phyloP scores from a whole-genome alignment of 768 basidiomycete genomes.

The Artomyces pyxidatus region DNA sequence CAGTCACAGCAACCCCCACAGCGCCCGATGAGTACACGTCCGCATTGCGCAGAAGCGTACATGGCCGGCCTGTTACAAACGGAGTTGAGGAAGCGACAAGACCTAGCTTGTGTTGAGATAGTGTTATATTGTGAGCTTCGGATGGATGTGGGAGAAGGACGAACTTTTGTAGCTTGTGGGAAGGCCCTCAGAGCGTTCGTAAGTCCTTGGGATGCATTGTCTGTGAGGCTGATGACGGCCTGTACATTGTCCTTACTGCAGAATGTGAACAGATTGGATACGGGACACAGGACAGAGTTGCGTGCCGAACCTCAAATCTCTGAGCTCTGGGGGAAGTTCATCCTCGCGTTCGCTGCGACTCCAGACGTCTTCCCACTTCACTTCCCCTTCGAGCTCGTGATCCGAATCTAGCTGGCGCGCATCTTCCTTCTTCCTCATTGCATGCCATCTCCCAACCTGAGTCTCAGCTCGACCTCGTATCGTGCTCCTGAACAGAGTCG shows the following conservation, averaged over 20 bases:
- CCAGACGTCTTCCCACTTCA: conserved; percentile 28
- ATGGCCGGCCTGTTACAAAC: conserved; percentile 67
- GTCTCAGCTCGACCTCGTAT: conserved; percentile 49
- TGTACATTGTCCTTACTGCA: conserved; percentile 21
- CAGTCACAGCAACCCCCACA: conserved; percentile 47
- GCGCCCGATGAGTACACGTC: conserved; percentile 55
- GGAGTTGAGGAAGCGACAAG: conserved; percentile 69
- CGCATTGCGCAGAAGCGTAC: conserved; percentile 57
- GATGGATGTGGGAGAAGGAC: conserved; percentile 13
- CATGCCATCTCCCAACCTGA: conserved; percentile 70
- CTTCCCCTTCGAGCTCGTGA: conserved; percentile 4
- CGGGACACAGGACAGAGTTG: neutral
- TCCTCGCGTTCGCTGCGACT: conserved; percentile 20
- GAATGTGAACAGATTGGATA: neutral
- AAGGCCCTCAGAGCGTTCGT: conserved; percentile 35
- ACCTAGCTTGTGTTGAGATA: conserved; percentile 40
- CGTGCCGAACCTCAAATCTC: conserved; percentile 28
- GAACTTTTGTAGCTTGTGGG: conserved; percentile 40
- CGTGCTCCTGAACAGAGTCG: conserved; percentile 51
- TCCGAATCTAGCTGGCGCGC: conserved; percentile 1
- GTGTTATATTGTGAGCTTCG: neutral
- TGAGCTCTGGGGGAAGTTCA: conserved; percentile 33
- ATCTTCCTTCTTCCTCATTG: conserved; percentile 34
- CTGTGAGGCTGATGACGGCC: conserved; percentile 46
- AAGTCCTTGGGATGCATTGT: conserved; percentile 50